Evolutionary conservation across 2,329 filamentous ascomycete genomes (phyloP).

Genomic region (Hortaea werneckii): DNA sequence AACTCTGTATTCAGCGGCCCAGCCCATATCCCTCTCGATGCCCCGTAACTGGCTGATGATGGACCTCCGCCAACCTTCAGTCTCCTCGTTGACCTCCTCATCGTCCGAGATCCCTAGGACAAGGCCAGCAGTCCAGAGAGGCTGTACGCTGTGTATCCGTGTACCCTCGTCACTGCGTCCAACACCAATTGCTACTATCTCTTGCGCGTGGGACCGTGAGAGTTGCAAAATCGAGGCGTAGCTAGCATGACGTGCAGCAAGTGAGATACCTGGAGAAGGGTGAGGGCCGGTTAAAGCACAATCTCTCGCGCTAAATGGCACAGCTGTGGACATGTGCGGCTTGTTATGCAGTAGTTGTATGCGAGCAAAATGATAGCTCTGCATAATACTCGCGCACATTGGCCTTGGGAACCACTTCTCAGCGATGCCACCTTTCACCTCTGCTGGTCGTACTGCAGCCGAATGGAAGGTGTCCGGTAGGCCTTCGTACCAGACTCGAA

Average conservation of each 20-base stretch:
- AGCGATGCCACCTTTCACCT: slow-evolving; percentile 18
- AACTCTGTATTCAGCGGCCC: slow-evolving; percentile 52
- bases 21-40: slow-evolving; percentile 54
- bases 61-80: slow-evolving; percentile 40
- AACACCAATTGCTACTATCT: slow-evolving; percentile 52
- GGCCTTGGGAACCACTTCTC: slow-evolving; percentile 55
- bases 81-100: slow-evolving; percentile 13
- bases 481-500: slow-evolving; percentile 49
- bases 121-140: slow-evolving; percentile 53
- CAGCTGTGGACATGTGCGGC: slow-evolving; percentile 42
- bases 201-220: slow-evolving; percentile 47
- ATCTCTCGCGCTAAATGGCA: not conserved
- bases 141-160: slow-evolving; percentile 48
- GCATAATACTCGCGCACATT: slow-evolving; percentile 57
- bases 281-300: not conserved
- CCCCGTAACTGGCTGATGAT: slow-evolving; percentile 47
- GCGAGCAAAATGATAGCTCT: slow-evolving; percentile 54
- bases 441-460: slow-evolving; percentile 39
- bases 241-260: slow-evolving; percentile 44
- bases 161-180: slow-evolving; percentile 46
- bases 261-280: slow-evolving; percentile 27
- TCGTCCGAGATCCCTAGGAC: slow-evolving; percentile 40
- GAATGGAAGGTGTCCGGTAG: slow-evolving; percentile 51
- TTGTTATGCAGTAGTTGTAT: slow-evolving; percentile 53
- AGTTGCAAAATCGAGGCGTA: slow-evolving; percentile 49